Percentiles rank a stretch among this genome's conserved stretches.
Conservation (phyloP, 345 rosid genomes). For the Carallia pectinifolia region DNA sequence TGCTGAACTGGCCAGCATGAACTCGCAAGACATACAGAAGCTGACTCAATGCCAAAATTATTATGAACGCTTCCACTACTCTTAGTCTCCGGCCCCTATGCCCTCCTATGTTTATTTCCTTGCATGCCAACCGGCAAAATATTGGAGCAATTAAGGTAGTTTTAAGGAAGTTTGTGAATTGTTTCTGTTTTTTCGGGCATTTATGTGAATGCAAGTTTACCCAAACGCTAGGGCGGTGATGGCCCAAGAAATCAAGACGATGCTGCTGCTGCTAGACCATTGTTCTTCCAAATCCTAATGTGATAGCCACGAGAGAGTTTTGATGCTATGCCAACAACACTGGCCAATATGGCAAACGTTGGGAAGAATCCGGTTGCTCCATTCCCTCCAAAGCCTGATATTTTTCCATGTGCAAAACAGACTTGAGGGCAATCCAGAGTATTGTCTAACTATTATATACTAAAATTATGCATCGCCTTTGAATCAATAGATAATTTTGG, state of each 20-base stretch:
- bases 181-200: neutral
- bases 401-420: no score
- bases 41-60: conserved; percentile 67
- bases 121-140: conserved; percentile 69
- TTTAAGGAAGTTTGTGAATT: neutral
- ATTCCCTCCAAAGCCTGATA: no score
- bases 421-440: no score
- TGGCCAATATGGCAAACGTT: no score
- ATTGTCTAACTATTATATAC: no score
- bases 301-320: conserved; percentile 21
- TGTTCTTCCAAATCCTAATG: conserved; percentile 75
- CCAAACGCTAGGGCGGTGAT: conserved; percentile 55
- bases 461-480: no score
- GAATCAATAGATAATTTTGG: conserved; percentile 63
- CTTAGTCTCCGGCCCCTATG: conserved; percentile 73
- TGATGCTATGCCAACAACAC: no score
- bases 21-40: conserved; percentile 58
- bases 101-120: conserved; percentile 79
- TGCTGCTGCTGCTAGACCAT: conserved; percentile 78
- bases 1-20: conserved; percentile 72
- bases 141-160: neutral
- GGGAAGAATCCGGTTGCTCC: no score
- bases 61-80: conserved; percentile 67
- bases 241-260: conserved; percentile 25
- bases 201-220: conserved; percentile 80